These are phyloP conservation scores for Nannochloropsis oceanica DNA, from an alignment of 108 stramenopile species.

Conservation along the genomic window DNA sequence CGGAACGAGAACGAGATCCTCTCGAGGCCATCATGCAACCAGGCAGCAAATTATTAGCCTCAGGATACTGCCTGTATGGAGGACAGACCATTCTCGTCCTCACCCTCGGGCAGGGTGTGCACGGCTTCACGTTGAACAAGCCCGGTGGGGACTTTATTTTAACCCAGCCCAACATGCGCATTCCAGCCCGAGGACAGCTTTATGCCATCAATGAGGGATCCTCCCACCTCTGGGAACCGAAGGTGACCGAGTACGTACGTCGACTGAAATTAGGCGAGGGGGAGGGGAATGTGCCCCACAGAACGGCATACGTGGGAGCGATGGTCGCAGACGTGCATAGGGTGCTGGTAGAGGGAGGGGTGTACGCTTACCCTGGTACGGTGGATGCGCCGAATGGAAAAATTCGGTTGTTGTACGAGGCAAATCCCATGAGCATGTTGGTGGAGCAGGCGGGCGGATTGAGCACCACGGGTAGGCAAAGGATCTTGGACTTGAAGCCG, in stretches of 20 bases:
- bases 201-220: slow-evolving; percentile 31
- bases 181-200: slow-evolving; percentile 1
- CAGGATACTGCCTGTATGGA: slow-evolving; percentile 36
- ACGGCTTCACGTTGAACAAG: slow-evolving; percentile 29
- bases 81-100: slow-evolving; percentile 22
- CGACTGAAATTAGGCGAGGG: slow-evolving; percentile 13
- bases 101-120: slow-evolving; percentile 20
- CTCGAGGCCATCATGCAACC: background rate
- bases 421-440: slow-evolving; percentile 66
- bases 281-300: background rate
- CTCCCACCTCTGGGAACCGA: slow-evolving; percentile 14
- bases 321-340: slow-evolving; percentile 35
- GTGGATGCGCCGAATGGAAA: slow-evolving; percentile 58
- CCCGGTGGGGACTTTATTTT: slow-evolving; percentile 17
- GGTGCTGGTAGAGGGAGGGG: slow-evolving; percentile 22
- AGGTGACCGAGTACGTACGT: slow-evolving; percentile 13
- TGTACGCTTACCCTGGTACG: slow-evolving; percentile 36
- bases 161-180: slow-evolving; percentile 13
- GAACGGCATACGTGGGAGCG: slow-evolving; percentile 23
- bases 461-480: slow-evolving; percentile 19
- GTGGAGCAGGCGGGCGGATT: slow-evolving; percentile 69
- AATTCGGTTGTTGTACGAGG: slow-evolving; percentile 80
- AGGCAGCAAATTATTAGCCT: background rate
- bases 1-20: background rate
- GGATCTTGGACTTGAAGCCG: slow-evolving; percentile 32